Base-by-base conservation (phyloP, 148 eudicot species). In the Rhododendron ovatum region DNA sequence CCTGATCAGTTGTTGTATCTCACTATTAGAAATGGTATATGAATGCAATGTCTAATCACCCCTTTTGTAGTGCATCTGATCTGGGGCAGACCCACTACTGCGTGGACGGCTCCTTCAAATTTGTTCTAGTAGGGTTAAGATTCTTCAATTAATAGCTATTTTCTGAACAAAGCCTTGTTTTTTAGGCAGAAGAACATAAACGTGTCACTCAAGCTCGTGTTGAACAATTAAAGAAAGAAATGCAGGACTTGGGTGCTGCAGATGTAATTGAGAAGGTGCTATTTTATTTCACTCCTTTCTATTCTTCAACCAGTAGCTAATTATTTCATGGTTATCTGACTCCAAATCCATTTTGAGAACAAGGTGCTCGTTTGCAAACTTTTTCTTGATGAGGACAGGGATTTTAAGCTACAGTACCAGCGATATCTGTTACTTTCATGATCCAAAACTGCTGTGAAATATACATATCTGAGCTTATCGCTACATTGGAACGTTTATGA, bases 221-320 rank as follows among this genome's bases (percentile, higher is more conserved):
- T 83, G 89, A 89, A 80, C 91, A 88, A 79, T 91, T 89, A 30
- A 88, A 55, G 87, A 91, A 87, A 85, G 88, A 90, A 84, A 84
- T 61, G 82, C 89, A 91, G 84, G 92, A 88, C 1, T 35, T 89
- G 33, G 80, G 50, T n/a, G 26, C 82, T 79, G 33, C 84, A 13
- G 85, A 84, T 61, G 81, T 85, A 82, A 81, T 82, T 26, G 85
- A 86, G 83, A 87, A 91, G 92, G 92, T 91, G 82, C 65, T 37
- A 43, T 85, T 45, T 61, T 26, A 57, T 82, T 33, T 75, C n/a
- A 14, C 47, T 24, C 20, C 35, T 37, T 47, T 77, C n/a, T 78
- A 8, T 51, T 57, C 71, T 65, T 63, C 47, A 77, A 39, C 13
- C 14, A 9, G 7, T 78, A 37, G 13, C 35, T 13, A 75, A 47